Percentiles rank a stretch among this genome's conserved stretches.
phyloP scores from a whole-genome alignment of 768 basidiomycete species.

The Xerocomus potaroensis region DNA sequence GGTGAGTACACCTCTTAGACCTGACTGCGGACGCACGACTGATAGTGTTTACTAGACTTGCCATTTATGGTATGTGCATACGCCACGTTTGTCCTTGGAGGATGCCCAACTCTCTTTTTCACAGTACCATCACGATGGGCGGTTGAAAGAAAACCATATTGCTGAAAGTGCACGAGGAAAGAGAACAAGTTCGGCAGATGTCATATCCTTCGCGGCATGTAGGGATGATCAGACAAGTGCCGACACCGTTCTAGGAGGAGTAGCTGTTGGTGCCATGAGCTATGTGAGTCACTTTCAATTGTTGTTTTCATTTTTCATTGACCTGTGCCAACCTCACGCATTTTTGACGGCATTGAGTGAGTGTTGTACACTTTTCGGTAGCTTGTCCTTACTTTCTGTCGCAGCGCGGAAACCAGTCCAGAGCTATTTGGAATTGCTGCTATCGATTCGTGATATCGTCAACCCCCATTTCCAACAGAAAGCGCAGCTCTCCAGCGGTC shows the following conservation, averaged over 20 bases:
- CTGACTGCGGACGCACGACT: background rate
- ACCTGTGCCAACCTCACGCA: conserved; percentile 40
- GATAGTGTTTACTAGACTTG: conserved; percentile 14
- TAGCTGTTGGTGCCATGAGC: conserved; percentile 78
- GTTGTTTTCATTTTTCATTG: background rate
- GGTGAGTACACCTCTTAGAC: conserved; percentile 22
- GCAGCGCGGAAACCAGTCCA: conserved; percentile 50
- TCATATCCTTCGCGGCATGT: conserved; percentile 73
- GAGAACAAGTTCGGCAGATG: conserved; percentile 70
- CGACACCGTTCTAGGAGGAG: conserved; percentile 59
- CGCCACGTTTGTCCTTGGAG: background rate
- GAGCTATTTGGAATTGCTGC: conserved; percentile 61
- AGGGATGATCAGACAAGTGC: conserved; percentile 70
- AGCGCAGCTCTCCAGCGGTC: conserved; percentile 71
- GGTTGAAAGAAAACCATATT: conserved; percentile 44
- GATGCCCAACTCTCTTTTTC: background rate
- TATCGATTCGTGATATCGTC: conserved; percentile 54
- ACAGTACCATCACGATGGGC: conserved; percentile 59
- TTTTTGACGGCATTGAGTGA: conserved; percentile 51
- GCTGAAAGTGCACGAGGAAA: conserved; percentile 26
- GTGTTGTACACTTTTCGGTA: conserved; percentile 5
- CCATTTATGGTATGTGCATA: conserved; percentile 25
- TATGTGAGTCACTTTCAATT: conserved; percentile 44
- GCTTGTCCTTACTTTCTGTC: background rate
- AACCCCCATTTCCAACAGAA: conserved; percentile 62